A percentile compares a stretch with the other conserved stretches of the same genome.
Conservation (phyloP, 192 early-diverging fungal genomes). For the Paraglomus brasilianum region DNA sequence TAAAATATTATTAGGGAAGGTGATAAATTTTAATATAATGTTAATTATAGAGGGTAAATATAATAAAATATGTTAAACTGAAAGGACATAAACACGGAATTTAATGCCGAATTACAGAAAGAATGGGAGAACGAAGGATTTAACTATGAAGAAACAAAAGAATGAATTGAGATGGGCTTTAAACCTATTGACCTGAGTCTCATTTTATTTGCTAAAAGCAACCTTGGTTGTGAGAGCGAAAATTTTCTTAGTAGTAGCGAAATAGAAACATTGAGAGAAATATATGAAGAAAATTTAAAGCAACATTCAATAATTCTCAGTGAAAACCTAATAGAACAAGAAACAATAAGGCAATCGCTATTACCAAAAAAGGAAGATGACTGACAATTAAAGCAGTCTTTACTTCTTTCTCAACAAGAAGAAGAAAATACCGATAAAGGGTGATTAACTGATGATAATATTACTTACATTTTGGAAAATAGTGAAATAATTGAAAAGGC, state of each 20-base stretch:
- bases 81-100: neutral
- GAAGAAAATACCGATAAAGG: too few relatives aligned
- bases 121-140: neutral
- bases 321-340: neutral
- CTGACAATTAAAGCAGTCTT: too few relatives aligned
- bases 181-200: neutral
- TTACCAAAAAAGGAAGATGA: too few relatives aligned
- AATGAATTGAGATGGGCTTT: slow-evolving; percentile 8
- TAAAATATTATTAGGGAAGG: too few relatives aligned
- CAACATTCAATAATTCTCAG: neutral
- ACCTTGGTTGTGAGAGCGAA: neutral
- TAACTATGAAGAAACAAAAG: neutral
- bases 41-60: too few relatives aligned
- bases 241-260: neutral
- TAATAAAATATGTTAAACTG: neutral
- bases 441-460: too few relatives aligned
- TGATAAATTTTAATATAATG: too few relatives aligned
- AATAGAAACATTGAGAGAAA: neutral
- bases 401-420: too few relatives aligned
- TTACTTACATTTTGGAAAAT: too few relatives aligned
- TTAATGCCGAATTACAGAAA: slow-evolving; percentile 8
- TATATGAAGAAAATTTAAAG: neutral
- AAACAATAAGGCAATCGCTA: too few relatives aligned
- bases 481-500: too few relatives aligned
- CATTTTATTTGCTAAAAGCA: too few relatives aligned